phyloP scores from a whole-genome alignment of 176 grass and related monocot genomes.

The Pharus latifolius region DNA sequence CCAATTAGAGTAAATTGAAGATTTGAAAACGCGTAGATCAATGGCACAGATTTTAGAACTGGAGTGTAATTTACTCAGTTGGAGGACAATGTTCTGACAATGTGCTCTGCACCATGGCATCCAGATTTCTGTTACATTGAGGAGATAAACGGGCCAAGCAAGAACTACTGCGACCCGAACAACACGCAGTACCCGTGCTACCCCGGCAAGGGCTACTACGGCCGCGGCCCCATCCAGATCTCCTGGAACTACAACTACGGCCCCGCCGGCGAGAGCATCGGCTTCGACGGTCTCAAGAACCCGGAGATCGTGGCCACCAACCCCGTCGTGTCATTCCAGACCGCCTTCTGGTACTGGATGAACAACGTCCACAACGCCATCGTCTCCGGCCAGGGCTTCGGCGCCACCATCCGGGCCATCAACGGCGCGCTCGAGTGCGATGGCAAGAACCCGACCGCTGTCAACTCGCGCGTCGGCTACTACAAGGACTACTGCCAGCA shows the following conservation, averaged over 20 bases:
- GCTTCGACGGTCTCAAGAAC: slow-evolving; percentile 65
- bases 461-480: slow-evolving; percentile 44
- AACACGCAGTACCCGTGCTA: slow-evolving; percentile 52
- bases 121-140: slow-evolving; percentile 95
- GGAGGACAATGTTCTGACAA: too few species aligned
- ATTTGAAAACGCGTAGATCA: too few species aligned
- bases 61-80: too few species aligned
- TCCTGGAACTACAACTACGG: slow-evolving; percentile 97
- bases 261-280: slow-evolving; percentile 60
- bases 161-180: slow-evolving; percentile 59
- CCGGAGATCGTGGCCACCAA: slow-evolving; percentile 69
- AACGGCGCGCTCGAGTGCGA: slow-evolving; percentile 59
- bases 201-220: slow-evolving; percentile 67
- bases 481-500: slow-evolving; percentile 73
- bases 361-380: slow-evolving; percentile 35
- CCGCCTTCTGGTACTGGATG: slow-evolving; percentile 86
- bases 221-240: slow-evolving; percentile 65
- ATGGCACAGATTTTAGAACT: too few species aligned
- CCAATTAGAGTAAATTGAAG: too few species aligned
- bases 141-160: slow-evolving; percentile 67
- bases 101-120: background rate
- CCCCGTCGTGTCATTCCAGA: slow-evolving; percentile 50
- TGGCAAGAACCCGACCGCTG: slow-evolving; percentile 38
- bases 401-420: slow-evolving; percentile 51
- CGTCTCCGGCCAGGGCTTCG: slow-evolving; percentile 48